phyloP scores from a whole-genome alignment of 2,329 filamentous ascomycete genomes.

The Sporothrix sp. region DNA sequence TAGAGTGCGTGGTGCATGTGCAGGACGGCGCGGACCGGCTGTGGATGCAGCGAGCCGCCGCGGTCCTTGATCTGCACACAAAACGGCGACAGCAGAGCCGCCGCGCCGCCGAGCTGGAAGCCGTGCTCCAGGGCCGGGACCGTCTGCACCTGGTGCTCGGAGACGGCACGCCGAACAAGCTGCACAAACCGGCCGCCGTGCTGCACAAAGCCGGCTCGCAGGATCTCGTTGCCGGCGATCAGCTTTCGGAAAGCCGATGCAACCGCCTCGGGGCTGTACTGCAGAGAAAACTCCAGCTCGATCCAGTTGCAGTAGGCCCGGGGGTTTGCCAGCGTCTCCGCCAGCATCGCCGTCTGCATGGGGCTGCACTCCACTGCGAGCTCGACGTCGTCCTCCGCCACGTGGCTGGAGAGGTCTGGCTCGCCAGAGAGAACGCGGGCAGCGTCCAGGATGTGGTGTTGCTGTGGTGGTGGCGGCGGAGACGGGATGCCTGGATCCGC shows the following conservation, averaged over 20 bases:
- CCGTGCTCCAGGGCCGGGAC: slow-evolving; percentile 31
- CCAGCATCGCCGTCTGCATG: slow-evolving; percentile 70
- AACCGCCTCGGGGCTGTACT: slow-evolving; percentile 31
- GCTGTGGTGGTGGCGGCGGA: background rate
- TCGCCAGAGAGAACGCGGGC: background rate
- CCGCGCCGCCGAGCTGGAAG: slow-evolving; percentile 30
- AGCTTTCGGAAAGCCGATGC: slow-evolving; percentile 40
- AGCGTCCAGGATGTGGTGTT: background rate
- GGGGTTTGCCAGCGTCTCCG: slow-evolving; percentile 53
- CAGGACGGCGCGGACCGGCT: slow-evolving; percentile 31
- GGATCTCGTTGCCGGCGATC: slow-evolving; percentile 48
- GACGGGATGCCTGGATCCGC: background rate
- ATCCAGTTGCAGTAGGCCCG: slow-evolving; percentile 71
- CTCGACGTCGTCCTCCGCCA: slow-evolving; percentile 1
- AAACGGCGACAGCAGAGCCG: slow-evolving; percentile 47
- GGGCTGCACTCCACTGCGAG: slow-evolving; percentile 49
- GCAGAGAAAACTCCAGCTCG: slow-evolving; percentile 45
- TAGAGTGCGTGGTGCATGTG: slow-evolving; percentile 77
- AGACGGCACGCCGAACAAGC: slow-evolving; percentile 50
- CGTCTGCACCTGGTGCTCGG: slow-evolving; percentile 32
- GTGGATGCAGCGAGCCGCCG: background rate
- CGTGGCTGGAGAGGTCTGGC: slow-evolving; percentile 14
- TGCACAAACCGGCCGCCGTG: slow-evolving; percentile 46
- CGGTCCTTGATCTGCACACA: slow-evolving; percentile 42
- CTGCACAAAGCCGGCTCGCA: slow-evolving; percentile 65